Percentiles rank a stretch among this genome's conserved stretches.
Evolutionary conservation across 2,329 filamentous ascomycete species (phyloP).

Genomic region (Clonostachys chloroleuca): DNA sequence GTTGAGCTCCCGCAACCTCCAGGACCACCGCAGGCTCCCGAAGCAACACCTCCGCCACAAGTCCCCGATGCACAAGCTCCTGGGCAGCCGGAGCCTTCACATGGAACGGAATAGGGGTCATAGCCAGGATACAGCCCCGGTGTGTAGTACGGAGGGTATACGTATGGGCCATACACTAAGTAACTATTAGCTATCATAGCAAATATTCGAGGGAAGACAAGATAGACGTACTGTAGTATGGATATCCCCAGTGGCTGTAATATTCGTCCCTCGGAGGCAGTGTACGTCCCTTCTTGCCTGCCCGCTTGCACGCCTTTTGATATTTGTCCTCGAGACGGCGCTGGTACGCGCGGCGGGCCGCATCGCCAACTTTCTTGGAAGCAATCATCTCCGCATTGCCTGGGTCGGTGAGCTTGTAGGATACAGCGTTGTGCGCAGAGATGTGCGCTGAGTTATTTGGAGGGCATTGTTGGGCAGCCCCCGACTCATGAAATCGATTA

Average conservation of each 20-base stretch:
- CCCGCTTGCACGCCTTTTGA: slow-evolving; percentile 42
- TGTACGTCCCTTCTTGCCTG: slow-evolving; percentile 41
- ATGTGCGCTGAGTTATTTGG: neutral
- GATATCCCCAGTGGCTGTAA: slow-evolving; percentile 49
- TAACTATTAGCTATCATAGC: too few species aligned
- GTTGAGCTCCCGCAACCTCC: too few species aligned
- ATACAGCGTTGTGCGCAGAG: neutral
- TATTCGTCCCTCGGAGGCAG: slow-evolving; percentile 44
- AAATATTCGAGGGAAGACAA: too few species aligned
- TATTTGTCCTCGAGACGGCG: slow-evolving; percentile 50
- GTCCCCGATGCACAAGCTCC: too few species aligned
- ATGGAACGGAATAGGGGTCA: too few species aligned
- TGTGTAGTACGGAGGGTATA: too few species aligned
- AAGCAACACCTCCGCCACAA: too few species aligned
- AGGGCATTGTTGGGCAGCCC: neutral
- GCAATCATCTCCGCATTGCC: neutral
- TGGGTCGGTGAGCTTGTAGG: neutral
- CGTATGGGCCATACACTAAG: too few species aligned
- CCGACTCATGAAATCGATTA: neutral
- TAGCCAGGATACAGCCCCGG: too few species aligned
- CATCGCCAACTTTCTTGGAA: neutral
- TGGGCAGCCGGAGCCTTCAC: too few species aligned
- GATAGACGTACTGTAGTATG: slow-evolving; percentile 19
- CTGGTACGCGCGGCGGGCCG: slow-evolving; percentile 4
- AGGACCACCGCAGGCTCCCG: too few species aligned